phyloP scores from a whole-genome alignment of 805 yeast genomes.

The Myxozyma neotropica region DNA sequence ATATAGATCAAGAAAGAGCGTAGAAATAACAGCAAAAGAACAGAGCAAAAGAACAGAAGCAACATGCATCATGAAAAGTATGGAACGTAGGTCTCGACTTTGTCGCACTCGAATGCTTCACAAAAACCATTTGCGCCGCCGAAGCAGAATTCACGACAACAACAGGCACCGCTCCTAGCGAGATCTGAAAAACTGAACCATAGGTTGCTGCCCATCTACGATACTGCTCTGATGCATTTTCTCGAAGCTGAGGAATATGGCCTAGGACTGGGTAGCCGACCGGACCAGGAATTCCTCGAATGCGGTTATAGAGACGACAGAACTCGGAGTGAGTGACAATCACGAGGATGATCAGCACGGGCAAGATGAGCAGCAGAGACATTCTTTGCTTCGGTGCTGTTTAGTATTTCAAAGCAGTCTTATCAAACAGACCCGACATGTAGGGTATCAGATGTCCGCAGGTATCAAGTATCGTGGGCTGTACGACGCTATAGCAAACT shows the following conservation, averaged over 20 bases:
- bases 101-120: conserved; percentile 52
- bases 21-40: background rate
- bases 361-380: background rate
- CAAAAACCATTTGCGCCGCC: conserved; percentile 59
- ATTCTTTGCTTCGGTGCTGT: background rate
- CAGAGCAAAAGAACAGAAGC: background rate
- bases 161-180: conserved; percentile 59
- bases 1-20: background rate
- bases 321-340: conserved; percentile 1
- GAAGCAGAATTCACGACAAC: conserved; percentile 69
- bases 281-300: conserved; percentile 34
- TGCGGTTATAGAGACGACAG: conserved; percentile 9
- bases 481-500: no score
- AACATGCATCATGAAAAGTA: conserved; percentile 62
- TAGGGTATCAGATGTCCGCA: no score
- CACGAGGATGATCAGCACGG: background rate
- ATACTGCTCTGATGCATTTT: conserved; percentile 36
- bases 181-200: conserved; percentile 58
- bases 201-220: conserved; percentile 41
- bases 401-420: no score
- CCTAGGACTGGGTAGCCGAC: conserved; percentile 33
- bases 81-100: conserved; percentile 68
- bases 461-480: no score
- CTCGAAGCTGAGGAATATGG: conserved; percentile 31
- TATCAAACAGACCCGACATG: no score